Percentiles rank a stretch among this genome's conserved stretches.
Conservation (phyloP, 164 flowering plant genomes). For the Pachysandra terminalis region DNA sequence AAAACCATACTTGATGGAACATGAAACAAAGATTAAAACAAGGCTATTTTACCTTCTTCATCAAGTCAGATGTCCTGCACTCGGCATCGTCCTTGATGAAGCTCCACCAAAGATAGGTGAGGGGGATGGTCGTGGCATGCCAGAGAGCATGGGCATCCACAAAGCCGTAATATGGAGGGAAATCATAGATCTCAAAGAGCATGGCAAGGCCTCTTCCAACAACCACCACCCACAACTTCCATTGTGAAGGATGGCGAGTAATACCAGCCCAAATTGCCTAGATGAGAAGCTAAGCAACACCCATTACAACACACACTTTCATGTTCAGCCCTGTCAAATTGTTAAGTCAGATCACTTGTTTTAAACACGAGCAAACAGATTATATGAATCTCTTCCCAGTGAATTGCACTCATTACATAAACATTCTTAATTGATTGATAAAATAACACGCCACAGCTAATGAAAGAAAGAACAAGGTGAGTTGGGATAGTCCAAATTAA, state of each 20-base stretch:
- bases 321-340: constrained; percentile 62
- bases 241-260: constrained; percentile 63
- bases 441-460: neutral
- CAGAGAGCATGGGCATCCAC: constrained; percentile 86
- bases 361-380: neutral
- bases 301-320: constrained; percentile 64
- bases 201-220: constrained; percentile 55
- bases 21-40: too few relatives aligned
- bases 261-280: constrained; percentile 84
- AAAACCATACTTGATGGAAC: too few relatives aligned
- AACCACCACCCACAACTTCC: constrained; percentile 77
- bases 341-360: neutral
- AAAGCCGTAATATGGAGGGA: constrained; percentile 71
- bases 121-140: constrained; percentile 69
- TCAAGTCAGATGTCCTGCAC: constrained; percentile 48
- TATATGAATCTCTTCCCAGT: neutral
- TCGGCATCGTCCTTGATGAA: constrained; percentile 78
- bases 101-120: constrained; percentile 87
- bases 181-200: constrained; percentile 69
- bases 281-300: constrained; percentile 48
- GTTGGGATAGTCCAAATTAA: neutral
- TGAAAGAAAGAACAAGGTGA: neutral
- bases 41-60: constrained; percentile 60
- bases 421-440: neutral
- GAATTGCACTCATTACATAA: neutral